These are phyloP conservation scores for Backusella luteola DNA, from an alignment of 192 early-diverging fungal genomes.

Conservation along the genomic window DNA sequence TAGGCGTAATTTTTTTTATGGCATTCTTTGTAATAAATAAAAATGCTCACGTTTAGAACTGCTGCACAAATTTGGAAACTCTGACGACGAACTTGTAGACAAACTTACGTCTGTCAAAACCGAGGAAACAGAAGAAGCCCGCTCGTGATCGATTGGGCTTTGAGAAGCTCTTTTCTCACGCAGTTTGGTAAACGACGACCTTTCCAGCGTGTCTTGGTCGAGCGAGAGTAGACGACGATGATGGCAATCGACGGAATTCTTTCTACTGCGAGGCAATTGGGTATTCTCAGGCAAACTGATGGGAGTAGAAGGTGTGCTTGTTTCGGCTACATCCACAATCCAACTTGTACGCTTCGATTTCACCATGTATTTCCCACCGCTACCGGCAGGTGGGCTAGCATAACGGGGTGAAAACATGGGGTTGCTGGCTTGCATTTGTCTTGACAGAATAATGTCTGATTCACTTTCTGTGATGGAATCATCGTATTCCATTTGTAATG, in stretches of 20 bases:
- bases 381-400: slow-evolving; percentile 22
- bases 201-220: not conserved
- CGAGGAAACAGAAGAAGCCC: slow-evolving; percentile 31
- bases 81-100: not conserved
- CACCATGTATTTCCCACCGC: slow-evolving; percentile 22
- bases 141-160: slow-evolving; percentile 10
- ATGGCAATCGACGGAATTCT: slow-evolving; percentile 8
- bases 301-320: slow-evolving; percentile 13
- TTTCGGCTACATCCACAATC: slow-evolving; percentile 17
- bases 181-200: not conserved
- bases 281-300: slow-evolving; percentile 15
- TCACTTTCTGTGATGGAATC: not conserved
- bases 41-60: slow-evolving; percentile 20
- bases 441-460: not conserved
- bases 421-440: not conserved
- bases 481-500: not conserved
- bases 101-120: slow-evolving; percentile 20
- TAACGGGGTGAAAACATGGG: slow-evolving; percentile 7
- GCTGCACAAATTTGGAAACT: not conserved
- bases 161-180: not conserved
- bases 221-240: not conserved
- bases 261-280: slow-evolving; percentile 9
- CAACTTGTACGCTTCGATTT: slow-evolving; percentile 37
- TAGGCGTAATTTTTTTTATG: not conserved
- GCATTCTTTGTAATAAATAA: slow-evolving; percentile 11